These are phyloP conservation scores for Mycoemilia scoparia DNA, from an alignment of 192 early-diverging fungal species.

Conservation along the genomic window DNA sequence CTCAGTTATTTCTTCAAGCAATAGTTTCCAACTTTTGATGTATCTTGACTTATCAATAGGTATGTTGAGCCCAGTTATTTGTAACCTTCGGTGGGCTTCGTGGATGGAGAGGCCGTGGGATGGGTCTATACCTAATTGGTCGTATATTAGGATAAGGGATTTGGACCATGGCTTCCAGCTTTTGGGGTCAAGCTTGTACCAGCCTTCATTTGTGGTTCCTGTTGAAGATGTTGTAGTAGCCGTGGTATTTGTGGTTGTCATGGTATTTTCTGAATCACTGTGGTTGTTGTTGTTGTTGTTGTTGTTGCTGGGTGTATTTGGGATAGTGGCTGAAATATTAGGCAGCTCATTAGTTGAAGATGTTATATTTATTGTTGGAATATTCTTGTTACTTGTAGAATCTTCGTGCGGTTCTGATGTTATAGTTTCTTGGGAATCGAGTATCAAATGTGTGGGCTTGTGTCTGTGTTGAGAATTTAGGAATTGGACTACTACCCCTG, in stretches of 20 bases:
- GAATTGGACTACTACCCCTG: no score
- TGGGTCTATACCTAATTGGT: constrained; percentile 17
- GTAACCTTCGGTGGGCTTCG: constrained; percentile 10
- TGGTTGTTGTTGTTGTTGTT: not conserved
- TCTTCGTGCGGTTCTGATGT: no score
- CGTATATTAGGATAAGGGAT: constrained; percentile 12
- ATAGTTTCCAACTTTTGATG: constrained; percentile 4
- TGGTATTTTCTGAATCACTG: no score
- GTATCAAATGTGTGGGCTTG: no score
- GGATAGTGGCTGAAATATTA: no score
- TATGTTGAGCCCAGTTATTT: constrained; percentile 14
- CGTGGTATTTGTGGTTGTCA: not conserved
- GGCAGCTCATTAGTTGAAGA: no score
- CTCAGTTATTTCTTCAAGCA: constrained; percentile 7
- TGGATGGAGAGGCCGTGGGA: constrained; percentile 11
- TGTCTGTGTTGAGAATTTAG: no score
- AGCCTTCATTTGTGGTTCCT: not conserved
- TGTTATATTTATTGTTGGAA: no score
- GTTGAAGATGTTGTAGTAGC: not conserved
- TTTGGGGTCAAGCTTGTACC: not conserved
- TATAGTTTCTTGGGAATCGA: no score
- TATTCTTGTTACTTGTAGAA: no score
- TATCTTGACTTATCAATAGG: constrained; percentile 8
- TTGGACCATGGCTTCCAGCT: constrained; percentile 14
- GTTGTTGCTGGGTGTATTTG: no score